phyloP scores from a whole-genome alignment of 495 filamentous ascomycete species.

The Penicillium lividum region DNA sequence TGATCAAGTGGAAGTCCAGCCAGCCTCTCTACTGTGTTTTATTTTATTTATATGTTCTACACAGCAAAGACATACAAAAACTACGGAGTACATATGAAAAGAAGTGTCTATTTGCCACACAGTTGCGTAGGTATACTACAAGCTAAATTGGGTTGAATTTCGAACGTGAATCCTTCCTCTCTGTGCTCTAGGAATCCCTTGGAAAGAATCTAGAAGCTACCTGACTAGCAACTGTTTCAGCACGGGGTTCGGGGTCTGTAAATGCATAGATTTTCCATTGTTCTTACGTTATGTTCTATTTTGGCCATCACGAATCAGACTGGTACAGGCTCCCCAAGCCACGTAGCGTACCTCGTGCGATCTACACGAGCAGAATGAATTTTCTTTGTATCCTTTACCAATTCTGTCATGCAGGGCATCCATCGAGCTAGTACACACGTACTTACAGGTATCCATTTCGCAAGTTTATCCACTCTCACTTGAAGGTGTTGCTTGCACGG shows the following conservation, averaged over 20 bases:
- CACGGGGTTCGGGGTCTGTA: background rate
- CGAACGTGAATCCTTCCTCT: too few species aligned
- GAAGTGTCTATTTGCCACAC: too few species aligned
- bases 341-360: background rate
- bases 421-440: background rate
- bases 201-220: background rate
- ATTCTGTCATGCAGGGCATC: background rate
- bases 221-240: background rate
- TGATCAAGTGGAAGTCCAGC: background rate
- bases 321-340: background rate
- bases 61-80: background rate
- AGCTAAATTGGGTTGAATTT: too few species aligned
- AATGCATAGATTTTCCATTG: too few species aligned
- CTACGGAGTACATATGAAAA: too few species aligned
- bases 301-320: slow-evolving; percentile 4
- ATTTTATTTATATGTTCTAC: background rate
- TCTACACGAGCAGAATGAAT: background rate
- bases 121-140: too few species aligned
- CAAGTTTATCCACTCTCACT: background rate
- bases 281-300: background rate
- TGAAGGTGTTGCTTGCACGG: background rate
- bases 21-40: background rate
- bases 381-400: background rate
- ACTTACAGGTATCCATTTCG: too few species aligned
- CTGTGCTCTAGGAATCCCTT: too few species aligned